Evolutionary conservation across 2,329 filamentous ascomycete species (phyloP), one percentile per base, ranked within the genome.

Genomic region (Pseudogymnoascus sp.): DNA sequence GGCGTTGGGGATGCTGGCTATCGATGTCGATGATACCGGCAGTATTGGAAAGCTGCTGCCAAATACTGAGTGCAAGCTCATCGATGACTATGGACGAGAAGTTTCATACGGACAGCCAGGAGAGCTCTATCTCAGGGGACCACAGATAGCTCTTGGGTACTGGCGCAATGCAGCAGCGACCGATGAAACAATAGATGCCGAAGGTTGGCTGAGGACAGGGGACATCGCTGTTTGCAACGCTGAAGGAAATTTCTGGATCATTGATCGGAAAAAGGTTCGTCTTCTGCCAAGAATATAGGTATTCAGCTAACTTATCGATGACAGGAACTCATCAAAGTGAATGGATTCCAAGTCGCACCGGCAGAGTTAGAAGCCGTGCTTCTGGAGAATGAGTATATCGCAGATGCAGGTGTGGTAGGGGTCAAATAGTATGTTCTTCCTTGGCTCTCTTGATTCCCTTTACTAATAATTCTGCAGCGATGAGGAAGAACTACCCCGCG

Each of bases 131-230:
- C 73, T 83, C 3, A 72, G 75, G 6, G 82, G 78, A 0, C 82
- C 83, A 3, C 82, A 83, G 47, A 72, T 85, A 4, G 82, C 82
- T 72, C 77, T 82, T 64, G 78, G 81, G 3, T 86, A 85, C 67
- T 85, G 81, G 81, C 72, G 74, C 57, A 85, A 83, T 64, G 77
- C 79, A 1, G 74, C 76, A 16, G 81, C 81, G 2, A 85, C 83
- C 0, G 71, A 65, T 37, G 80, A 83, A 61, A 77, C 75, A 2
- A 60, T 83, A 14, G 78, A 77, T 3, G 50, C 65, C 0, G 79
- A 83, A 50, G 79, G 81, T 1, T 86, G 82, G 81, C 70, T 86
- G 62, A 80, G 77, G 69, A 86, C 83, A 0, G 84, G 84, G 0
- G 83, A 85, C 67, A 72, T 84, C 58, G 80, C 78, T 0, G 74